Conservation (phyloP, 2,329 filamentous ascomycete genomes). For the Hypoxylon sp. region DNA sequence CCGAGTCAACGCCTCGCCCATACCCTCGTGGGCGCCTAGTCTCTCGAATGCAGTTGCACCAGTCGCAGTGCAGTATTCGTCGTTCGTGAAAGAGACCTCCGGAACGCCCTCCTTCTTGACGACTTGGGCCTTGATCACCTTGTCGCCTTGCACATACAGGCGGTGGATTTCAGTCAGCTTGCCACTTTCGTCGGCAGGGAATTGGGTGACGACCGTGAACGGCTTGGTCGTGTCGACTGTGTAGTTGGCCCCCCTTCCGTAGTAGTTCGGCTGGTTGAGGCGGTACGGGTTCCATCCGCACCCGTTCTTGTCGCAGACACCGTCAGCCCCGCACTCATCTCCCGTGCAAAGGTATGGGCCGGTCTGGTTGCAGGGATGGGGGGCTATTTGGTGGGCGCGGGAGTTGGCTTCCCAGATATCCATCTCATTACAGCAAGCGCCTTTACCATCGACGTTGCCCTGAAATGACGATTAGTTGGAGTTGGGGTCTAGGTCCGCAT, state of each 20-base stretch:
- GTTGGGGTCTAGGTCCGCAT: no score
- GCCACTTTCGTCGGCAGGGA: slow-evolving; percentile 52
- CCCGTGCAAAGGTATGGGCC: slow-evolving; percentile 52
- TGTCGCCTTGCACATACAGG: slow-evolving; percentile 55
- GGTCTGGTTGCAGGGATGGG: slow-evolving; percentile 55
- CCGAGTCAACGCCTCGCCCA: slow-evolving; percentile 59
- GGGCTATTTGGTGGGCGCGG: slow-evolving; percentile 54
- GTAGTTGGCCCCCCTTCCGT: slow-evolving; percentile 51
- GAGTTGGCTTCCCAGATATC: slow-evolving; percentile 58
- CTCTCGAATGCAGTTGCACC: slow-evolving; percentile 52
- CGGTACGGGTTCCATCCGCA: slow-evolving; percentile 56
- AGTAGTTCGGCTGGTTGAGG: slow-evolving; percentile 51
- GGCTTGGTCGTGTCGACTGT: slow-evolving; percentile 54
- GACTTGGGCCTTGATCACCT: slow-evolving; percentile 52
- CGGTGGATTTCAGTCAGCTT: slow-evolving; percentile 53
- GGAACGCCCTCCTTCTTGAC: slow-evolving; percentile 52
- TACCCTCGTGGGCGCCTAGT: slow-evolving; percentile 58
- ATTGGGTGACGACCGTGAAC: slow-evolving; percentile 56
- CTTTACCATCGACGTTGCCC: slow-evolving; percentile 54
- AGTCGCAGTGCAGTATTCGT: slow-evolving; percentile 55
- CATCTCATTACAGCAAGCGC: slow-evolving; percentile 57
- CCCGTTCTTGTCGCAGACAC: slow-evolving; percentile 55
- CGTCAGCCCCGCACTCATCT: slow-evolving; percentile 49
- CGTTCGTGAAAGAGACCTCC: slow-evolving; percentile 53
- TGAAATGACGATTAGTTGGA: slow-evolving; percentile 37